Evolutionary conservation across 306 rosid genomes (phyloP), one percentile per base, ranked within the genome.

Genomic region (Cicer bijugum): DNA sequence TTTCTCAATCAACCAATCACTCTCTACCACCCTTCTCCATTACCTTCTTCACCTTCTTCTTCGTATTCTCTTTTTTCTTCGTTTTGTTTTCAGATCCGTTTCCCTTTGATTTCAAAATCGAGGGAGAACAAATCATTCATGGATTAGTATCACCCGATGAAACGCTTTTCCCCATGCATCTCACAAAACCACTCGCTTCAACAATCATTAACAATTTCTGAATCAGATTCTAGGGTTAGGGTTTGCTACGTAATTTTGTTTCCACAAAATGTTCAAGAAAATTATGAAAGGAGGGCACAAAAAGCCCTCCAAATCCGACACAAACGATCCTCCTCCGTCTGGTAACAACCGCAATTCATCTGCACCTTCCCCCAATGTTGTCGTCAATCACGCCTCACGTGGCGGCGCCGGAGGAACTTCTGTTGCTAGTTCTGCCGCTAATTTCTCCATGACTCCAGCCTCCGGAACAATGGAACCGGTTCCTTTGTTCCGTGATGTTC

Each of bases 271-370:
- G 99, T 88, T 94, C 56, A 89, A 87, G 89, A 94, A 91, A 65
- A 88, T 94, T 69, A 94, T 91, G 84, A 88, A 87, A 66, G 95
- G 91, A 44, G 91, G 96, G 87, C 80, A 84, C 46, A 85, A 86
- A 37, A 94, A 94, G 90, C 89, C 91, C 86, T 84, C 97, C 76
- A 94, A 94, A 82, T 86, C 99, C 8, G 99, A 91, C 44, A 45
- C 90, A 4, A 74, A 23, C 74, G 99, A 94, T 75, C 74, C 88
- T 14, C 78, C 84, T 15, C 70, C 56, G 35, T 47, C 89, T 3
- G 89, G 78, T 6, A 82, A 33, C 72, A 85, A 55, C 74, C 87
- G 89, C 2, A 84, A 75, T 68, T 69, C 89, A 7, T 78, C 81
- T 35, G 58, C 89, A 35, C 85, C 65, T 42, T 42, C 45, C 7